Evolutionary conservation across 129 eudicot genomes (phyloP).

Genomic region (Centella asiatica): DNA sequence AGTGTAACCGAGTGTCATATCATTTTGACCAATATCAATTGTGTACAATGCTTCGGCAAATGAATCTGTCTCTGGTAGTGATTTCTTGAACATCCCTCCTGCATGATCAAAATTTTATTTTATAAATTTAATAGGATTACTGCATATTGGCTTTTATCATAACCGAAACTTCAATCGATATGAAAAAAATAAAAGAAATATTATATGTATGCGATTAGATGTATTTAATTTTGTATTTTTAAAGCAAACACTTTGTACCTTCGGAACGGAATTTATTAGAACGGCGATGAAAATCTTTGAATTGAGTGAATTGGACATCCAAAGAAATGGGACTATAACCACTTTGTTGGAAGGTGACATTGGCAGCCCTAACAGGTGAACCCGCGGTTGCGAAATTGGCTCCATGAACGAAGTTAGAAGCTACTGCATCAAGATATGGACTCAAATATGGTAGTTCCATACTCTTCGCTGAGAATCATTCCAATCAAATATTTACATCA

Average conservation of each 20-base stretch:
- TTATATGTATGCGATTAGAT: too few relatives aligned
- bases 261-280: conserved; percentile 38
- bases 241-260: too few relatives aligned
- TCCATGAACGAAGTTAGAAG: conserved; percentile 75
- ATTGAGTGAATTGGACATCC: conserved; percentile 46
- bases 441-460: conserved; percentile 52
- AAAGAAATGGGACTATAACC: conserved; percentile 58
- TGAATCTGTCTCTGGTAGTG: conserved; percentile 40
- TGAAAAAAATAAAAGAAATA: too few relatives aligned
- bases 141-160: too few relatives aligned
- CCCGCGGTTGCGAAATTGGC: conserved; percentile 90
- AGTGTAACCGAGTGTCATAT: conserved; percentile 49
- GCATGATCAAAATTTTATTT: background rate
- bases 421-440: conserved; percentile 68
- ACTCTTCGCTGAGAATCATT: conserved; percentile 40
- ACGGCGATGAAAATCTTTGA: conserved; percentile 56
- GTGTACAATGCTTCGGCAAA: conserved; percentile 63
- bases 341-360: conserved; percentile 48
- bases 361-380: conserved; percentile 74
- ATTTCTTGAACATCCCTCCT: conserved; percentile 33
- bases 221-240: too few relatives aligned
- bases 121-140: background rate
- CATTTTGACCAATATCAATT: conserved; percentile 87
- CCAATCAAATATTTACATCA: too few relatives aligned
- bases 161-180: too few relatives aligned